These are phyloP conservation scores for Botrytis elliptica DNA, from an alignment of 2,329 filamentous ascomycete genomes.

Conservation along the genomic window DNA sequence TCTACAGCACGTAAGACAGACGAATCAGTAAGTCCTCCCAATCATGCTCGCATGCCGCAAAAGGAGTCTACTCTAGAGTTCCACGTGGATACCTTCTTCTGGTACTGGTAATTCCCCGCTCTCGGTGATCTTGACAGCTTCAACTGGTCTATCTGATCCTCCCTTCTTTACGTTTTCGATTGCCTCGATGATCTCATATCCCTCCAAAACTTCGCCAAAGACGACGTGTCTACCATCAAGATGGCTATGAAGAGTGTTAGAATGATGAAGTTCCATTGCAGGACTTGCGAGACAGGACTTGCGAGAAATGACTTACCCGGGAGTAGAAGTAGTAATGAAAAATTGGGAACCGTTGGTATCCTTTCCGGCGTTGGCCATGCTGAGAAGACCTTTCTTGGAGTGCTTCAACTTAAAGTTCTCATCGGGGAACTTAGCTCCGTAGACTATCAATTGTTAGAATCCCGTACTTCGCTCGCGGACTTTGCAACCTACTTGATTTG, in stretches of 20 bases:
- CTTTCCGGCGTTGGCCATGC: slow-evolving; percentile 82
- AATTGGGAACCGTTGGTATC: slow-evolving; percentile 90
- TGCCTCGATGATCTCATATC: slow-evolving; percentile 75
- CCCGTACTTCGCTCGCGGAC: neutral
- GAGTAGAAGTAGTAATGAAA: slow-evolving; percentile 84
- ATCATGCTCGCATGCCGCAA: slow-evolving; percentile 26
- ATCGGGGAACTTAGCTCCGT: slow-evolving; percentile 78
- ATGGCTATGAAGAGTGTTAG: slow-evolving; percentile 54
- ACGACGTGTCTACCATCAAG: slow-evolving; percentile 83
- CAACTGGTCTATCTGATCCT: slow-evolving; percentile 64
- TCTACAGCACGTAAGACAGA: slow-evolving; percentile 32
- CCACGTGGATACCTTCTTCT: slow-evolving; percentile 88
- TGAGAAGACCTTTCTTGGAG: slow-evolving; percentile 77
- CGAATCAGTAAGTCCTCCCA: slow-evolving; percentile 37
- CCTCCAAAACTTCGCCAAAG: slow-evolving; percentile 85
- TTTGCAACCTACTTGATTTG: slow-evolving; percentile 67
- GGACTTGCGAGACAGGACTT: neutral
- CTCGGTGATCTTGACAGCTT: slow-evolving; percentile 74
- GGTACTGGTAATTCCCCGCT: slow-evolving; percentile 81
- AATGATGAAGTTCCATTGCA: neutral
- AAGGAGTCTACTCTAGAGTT: slow-evolving; percentile 62
- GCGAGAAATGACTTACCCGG: slow-evolving; percentile 51
- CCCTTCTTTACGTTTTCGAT: slow-evolving; percentile 71
- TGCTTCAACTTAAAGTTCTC: slow-evolving; percentile 97
- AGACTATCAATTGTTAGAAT: slow-evolving; percentile 54